These are phyloP conservation scores for Euptelea pleiosperma DNA, from an alignment of 164 flowering plant species.

Conservation along the genomic window DNA sequence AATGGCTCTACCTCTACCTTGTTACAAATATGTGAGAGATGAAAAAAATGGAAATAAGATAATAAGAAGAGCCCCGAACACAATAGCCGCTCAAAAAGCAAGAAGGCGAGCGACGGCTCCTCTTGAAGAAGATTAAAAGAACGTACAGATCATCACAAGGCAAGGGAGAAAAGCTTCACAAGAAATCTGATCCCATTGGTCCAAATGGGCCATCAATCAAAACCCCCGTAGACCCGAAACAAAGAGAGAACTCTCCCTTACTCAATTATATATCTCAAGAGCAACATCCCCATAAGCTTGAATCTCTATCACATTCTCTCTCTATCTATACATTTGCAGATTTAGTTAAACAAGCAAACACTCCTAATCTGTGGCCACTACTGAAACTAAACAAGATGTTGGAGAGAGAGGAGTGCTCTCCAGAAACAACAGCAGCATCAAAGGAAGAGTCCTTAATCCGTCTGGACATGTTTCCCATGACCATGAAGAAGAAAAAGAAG, in stretches of 20 bases:
- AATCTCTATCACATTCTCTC: too few relatives aligned
- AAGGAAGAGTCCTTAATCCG: too few relatives aligned
- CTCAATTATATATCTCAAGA: background rate
- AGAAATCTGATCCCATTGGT: slow-evolving; percentile 1
- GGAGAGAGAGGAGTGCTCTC: slow-evolving; percentile 3
- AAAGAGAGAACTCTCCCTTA: background rate
- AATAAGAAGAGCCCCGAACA: too few relatives aligned
- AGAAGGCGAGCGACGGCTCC: too few relatives aligned
- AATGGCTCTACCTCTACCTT: too few relatives aligned
- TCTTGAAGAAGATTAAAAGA: too few relatives aligned
- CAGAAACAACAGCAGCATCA: too few relatives aligned
- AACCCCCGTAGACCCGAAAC: background rate
- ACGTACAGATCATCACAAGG: background rate
- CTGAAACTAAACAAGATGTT: background rate
- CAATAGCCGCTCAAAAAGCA: background rate
- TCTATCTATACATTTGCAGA: too few relatives aligned
- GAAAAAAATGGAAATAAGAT: too few relatives aligned
- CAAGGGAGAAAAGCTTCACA: background rate
- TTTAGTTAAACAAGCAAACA: too few relatives aligned
- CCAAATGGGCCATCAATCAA: background rate
- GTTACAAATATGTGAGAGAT: too few relatives aligned
- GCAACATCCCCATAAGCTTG: background rate
- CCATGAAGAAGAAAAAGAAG: slow-evolving; percentile 1
- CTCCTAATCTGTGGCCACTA: background rate
- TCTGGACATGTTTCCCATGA: background rate